These are phyloP conservation scores for Penicillium sp. DNA, from an alignment of 2,329 filamentous ascomycete species.

Conservation along the genomic window DNA sequence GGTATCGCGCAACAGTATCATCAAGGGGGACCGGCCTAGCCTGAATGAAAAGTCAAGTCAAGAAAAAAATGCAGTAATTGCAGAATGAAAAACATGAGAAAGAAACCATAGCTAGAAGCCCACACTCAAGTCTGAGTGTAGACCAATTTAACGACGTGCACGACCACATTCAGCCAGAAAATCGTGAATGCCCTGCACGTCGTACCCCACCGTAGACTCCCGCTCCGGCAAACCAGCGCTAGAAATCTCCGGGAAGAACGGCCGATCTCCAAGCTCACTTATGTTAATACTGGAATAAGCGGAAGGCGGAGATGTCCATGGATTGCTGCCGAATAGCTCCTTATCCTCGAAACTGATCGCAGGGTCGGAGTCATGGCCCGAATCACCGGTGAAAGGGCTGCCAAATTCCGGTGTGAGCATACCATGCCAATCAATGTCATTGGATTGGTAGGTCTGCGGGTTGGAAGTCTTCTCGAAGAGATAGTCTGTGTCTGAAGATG, in stretches of 20 bases:
- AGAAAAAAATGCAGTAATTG: slow-evolving; percentile 11
- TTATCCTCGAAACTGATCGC: slow-evolving; percentile 46
- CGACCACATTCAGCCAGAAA: slow-evolving; percentile 68
- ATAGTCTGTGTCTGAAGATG: slow-evolving; percentile 49
- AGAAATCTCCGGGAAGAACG: slow-evolving; percentile 44
- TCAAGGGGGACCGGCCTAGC: slow-evolving; percentile 15
- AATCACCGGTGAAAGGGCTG: slow-evolving; percentile 30
- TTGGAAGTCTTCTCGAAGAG: slow-evolving; percentile 47
- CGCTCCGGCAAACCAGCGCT: slow-evolving; percentile 40
- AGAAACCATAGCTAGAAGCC: slow-evolving; percentile 4
- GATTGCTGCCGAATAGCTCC: slow-evolving; percentile 54
- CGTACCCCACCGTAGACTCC: slow-evolving; percentile 55
- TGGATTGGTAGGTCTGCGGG: slow-evolving; percentile 36
- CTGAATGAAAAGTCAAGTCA: slow-evolving; percentile 10
- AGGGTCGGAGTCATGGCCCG: slow-evolving; percentile 32
- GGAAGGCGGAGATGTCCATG: slow-evolving; percentile 58
- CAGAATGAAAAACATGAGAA: slow-evolving; percentile 14
- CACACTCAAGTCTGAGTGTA: not conserved
- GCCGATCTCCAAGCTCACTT: slow-evolving; percentile 53
- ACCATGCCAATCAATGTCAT: slow-evolving; percentile 59
- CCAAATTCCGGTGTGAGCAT: slow-evolving; percentile 56
- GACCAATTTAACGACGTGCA: slow-evolving; percentile 36
- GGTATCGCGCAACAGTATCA: slow-evolving; percentile 27
- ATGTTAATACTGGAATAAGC: slow-evolving; percentile 62
- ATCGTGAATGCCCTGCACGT: slow-evolving; percentile 67